Conservation (phyloP, 106 monocot genomes). For the Platanthera zijinensis region DNA sequence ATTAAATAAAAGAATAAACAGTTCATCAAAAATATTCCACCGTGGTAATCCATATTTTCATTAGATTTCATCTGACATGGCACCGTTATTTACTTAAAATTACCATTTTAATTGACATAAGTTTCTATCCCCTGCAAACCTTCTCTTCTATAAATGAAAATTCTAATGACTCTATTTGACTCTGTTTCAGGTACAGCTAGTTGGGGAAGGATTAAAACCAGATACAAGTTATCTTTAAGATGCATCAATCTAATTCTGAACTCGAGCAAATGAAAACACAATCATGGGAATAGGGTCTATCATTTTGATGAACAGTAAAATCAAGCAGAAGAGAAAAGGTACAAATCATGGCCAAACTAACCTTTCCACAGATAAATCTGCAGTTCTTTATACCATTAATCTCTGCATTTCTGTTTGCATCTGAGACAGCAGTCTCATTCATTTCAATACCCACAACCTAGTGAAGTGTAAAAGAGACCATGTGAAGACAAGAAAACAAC, state of each 20-base stretch:
- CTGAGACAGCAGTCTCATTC: conserved; percentile 83
- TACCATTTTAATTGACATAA: background rate
- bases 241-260: background rate
- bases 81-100: background rate
- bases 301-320: background rate
- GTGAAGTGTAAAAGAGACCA: background rate
- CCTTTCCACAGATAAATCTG: conserved; percentile 90
- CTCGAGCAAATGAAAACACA: too few relatives aligned
- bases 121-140: background rate
- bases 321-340: background rate
- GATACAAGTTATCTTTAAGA: background rate
- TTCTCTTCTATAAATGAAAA: background rate
- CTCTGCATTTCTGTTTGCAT: conserved; percentile 84
- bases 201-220: background rate
- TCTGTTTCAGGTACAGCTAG: background rate
- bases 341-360: conserved; percentile 10
- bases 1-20: background rate
- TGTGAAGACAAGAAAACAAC: background rate
- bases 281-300: too few relatives aligned
- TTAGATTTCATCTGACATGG: background rate
- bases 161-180: background rate
- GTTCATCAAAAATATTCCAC: background rate
- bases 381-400: conserved; percentile 84
- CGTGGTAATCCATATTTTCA: background rate
- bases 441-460: conserved; percentile 98